Evolutionary conservation across 176 grass and related monocot species (phyloP).

Genomic region (Bothriochloa decipiens): DNA sequence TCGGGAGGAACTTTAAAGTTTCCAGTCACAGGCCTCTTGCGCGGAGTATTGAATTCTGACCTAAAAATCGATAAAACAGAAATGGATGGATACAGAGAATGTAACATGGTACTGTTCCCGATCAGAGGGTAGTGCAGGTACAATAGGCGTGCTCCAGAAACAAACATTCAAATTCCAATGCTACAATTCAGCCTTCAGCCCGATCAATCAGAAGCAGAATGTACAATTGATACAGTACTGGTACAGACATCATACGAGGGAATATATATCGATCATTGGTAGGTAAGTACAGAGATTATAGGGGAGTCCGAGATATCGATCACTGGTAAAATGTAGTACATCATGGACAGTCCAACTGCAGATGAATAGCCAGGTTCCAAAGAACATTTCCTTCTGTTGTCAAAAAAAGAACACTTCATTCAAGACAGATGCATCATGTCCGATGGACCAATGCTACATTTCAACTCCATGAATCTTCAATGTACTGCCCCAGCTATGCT

Average conservation of each 20-base stretch:
- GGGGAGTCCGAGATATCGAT: no score
- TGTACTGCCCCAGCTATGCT: not conserved
- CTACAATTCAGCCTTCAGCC: not conserved
- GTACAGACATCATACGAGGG: not conserved
- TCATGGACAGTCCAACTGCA: not conserved
- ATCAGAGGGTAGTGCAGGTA: not conserved
- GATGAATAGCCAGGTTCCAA: constrained; percentile 4
- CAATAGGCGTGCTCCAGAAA: not conserved
- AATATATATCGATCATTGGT: not conserved
- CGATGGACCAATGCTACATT: not conserved
- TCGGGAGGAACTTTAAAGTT: not conserved
- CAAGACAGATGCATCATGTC: not conserved
- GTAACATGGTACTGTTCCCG: not conserved
- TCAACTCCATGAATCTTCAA: not conserved
- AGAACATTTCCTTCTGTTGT: no score
- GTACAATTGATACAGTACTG: not conserved
- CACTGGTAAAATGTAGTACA: not conserved
- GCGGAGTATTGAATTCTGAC: constrained; percentile 22
- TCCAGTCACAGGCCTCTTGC: constrained; percentile 31
- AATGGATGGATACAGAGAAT: constrained; percentile 13
- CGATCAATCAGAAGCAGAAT: not conserved
- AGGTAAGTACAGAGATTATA: not conserved
- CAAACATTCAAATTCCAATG: not conserved
- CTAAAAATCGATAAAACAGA: not conserved
- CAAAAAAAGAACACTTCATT: not conserved